A percentile compares a stretch with the other conserved stretches of the same genome.
These are phyloP conservation scores for Schwanniomyces pseudopolymorphus DNA, from an alignment of 805 yeast species.

Conservation along the genomic window DNA sequence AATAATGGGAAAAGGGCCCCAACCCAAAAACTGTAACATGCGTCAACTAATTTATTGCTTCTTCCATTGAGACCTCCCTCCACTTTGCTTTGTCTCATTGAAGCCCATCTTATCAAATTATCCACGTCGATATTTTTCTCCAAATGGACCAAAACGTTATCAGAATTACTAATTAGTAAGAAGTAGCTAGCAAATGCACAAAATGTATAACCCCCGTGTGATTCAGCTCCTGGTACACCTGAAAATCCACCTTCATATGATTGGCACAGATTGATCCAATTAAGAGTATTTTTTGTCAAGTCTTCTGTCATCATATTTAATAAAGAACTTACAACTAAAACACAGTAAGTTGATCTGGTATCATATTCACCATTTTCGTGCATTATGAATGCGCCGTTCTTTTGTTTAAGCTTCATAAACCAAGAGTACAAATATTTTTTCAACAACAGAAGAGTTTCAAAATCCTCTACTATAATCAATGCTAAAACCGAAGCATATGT, in stretches of 20 bases:
- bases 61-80: constrained; percentile 92
- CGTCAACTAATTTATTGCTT: constrained; percentile 91
- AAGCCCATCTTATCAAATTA: constrained; percentile 62
- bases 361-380: constrained; percentile 81
- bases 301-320: constrained; percentile 64
- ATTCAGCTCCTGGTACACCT: constrained; percentile 76
- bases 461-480: constrained; percentile 52
- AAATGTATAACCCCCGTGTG: constrained; percentile 96
- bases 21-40: constrained; percentile 95
- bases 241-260: constrained; percentile 96
- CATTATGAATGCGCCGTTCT: constrained; percentile 77
- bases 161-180: constrained; percentile 43
- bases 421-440: constrained; percentile 54
- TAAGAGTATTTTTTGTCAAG: constrained; percentile 49
- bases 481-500: constrained; percentile 76
- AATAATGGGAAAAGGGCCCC: constrained; percentile 73
- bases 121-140: constrained; percentile 43
- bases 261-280: constrained; percentile 72
- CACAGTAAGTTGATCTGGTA: constrained; percentile 84
- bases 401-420: constrained; percentile 61
- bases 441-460: constrained; percentile 22
- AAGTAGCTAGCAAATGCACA: constrained; percentile 73
- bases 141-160: constrained; percentile 14
- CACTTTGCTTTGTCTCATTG: constrained; percentile 61
- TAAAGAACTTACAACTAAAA: constrained; percentile 66